phyloP scores from a whole-genome alignment of 176 grass and related monocot genomes.

The Paspalum notatum region DNA sequence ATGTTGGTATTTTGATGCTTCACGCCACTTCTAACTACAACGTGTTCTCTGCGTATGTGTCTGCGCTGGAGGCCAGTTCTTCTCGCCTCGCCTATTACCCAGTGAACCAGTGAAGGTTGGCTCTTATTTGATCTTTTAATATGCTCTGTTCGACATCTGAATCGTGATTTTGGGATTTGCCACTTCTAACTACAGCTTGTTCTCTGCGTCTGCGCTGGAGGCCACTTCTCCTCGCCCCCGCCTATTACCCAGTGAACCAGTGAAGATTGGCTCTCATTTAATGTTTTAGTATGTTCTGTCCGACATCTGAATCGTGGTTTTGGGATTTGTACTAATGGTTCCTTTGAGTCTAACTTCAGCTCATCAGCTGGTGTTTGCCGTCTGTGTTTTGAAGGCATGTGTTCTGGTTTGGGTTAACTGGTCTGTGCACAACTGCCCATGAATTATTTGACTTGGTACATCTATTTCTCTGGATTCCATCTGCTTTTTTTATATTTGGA shows the following conservation, averaged over 20 bases:
- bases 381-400: neutral
- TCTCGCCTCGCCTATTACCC: neutral
- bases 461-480: constrained; percentile 3
- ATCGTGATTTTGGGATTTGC: neutral
- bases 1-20: neutral
- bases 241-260: neutral
- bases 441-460: neutral
- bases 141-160: neutral
- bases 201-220: neutral
- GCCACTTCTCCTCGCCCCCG: neutral
- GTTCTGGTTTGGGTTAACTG: constrained; percentile 12
- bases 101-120: constrained; percentile 15
- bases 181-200: neutral
- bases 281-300: constrained; percentile 2
- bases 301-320: constrained; percentile 1
- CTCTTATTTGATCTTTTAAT: constrained; percentile 1
- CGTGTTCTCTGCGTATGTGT: neutral
- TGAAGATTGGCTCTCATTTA: constrained; percentile 7
- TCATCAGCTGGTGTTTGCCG: neutral
- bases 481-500: neutral
- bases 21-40: neutral
- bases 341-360: neutral
- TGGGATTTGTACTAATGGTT: neutral
- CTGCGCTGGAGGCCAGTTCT: neutral
- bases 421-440: neutral